Evolutionary conservation across 495 filamentous ascomycete genomes (phyloP).

Genomic region (Lasiosphaeria ovina): DNA sequence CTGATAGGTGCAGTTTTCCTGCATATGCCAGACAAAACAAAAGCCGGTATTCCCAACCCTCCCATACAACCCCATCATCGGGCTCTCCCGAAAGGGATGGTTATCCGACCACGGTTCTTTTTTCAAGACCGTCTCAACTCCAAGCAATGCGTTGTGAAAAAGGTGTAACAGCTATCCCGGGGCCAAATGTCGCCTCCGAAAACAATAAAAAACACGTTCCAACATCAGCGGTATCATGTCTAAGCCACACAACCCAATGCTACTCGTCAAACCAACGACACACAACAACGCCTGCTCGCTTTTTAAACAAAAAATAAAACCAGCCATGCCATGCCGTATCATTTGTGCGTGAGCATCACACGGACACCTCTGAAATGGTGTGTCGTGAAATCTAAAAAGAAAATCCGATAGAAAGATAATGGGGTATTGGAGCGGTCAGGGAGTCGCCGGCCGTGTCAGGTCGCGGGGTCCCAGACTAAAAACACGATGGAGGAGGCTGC

Average conservation of each 20-base stretch:
- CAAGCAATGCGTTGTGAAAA: background rate
- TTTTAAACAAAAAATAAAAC: constrained; percentile 5
- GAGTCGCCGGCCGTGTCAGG: background rate
- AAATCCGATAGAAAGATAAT: constrained; percentile 8
- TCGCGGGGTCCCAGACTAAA: constrained; percentile 30
- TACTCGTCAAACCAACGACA: constrained; percentile 1
- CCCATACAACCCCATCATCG: too few relatives aligned
- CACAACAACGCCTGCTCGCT: constrained; percentile 12
- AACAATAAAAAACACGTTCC: background rate
- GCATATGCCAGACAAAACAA: too few relatives aligned
- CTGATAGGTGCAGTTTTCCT: too few relatives aligned
- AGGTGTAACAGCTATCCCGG: background rate
- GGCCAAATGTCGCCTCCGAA: background rate
- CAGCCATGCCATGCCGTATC: constrained; percentile 15
- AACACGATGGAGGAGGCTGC: constrained; percentile 45
- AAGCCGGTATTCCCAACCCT: too few relatives aligned
- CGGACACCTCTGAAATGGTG: background rate
- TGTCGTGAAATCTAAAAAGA: constrained; percentile 3
- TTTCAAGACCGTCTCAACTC: background rate
- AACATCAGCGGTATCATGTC: background rate
- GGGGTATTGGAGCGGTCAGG: constrained; percentile 5
- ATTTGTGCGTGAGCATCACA: constrained; percentile 5
- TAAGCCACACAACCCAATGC: background rate
- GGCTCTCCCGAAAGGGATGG: background rate
- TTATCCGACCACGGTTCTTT: background rate